Evolutionary conservation across 441 rosid genomes (phyloP), one percentile per base, ranked within the genome.

Genomic region (Melastoma candidum): DNA sequence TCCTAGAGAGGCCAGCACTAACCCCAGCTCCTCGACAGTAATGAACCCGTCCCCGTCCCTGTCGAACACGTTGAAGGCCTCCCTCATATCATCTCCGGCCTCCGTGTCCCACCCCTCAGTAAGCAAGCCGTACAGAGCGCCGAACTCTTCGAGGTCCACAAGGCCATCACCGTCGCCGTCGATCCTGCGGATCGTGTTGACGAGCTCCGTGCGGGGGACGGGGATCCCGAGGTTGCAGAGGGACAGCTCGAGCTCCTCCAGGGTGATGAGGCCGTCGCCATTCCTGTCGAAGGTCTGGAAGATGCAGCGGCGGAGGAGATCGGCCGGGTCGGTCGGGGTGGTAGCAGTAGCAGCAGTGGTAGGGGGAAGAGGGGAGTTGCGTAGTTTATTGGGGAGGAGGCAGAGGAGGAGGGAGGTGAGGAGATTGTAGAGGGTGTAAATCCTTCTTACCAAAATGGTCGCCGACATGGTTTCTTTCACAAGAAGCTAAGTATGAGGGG

Each of bases 41-140:
- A 64, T 64, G 53, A 49, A 64, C 45, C 68, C 68, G 12, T 64
- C 63, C 46, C 68, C 67, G 48, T 63, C 57, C 61, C 57, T 55
- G 10, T 63, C 67, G 17, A 63, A 63, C 57, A 63, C 67, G 48
- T 63, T 56, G 67, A 63, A 63, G 3, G 61, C 67, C 61, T 63
- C 67, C 60, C 27, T 63, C 67, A 63, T 56, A 47, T 63, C 67
- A 39, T 63, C 57, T 56, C 49, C 67, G 46, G 56, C 57, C 67
- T 56, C 67, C 51, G 49, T 61, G 51, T 63, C 61, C 26, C 60
- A 45, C 61, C 49, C 67, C 26, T 27, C 67, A 56, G 51, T 44
- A 25, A 63, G 49, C 12, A 61, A 63, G 8, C 49, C 46, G 59
- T 63, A 63, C 43, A 63, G 56, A 11, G 47, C 56, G 10, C 47